Evolutionary conservation across 2,329 filamentous ascomycete genomes (phyloP), one percentile per base, ranked within the genome.

Genomic region (Elsinoe arachidis): DNA sequence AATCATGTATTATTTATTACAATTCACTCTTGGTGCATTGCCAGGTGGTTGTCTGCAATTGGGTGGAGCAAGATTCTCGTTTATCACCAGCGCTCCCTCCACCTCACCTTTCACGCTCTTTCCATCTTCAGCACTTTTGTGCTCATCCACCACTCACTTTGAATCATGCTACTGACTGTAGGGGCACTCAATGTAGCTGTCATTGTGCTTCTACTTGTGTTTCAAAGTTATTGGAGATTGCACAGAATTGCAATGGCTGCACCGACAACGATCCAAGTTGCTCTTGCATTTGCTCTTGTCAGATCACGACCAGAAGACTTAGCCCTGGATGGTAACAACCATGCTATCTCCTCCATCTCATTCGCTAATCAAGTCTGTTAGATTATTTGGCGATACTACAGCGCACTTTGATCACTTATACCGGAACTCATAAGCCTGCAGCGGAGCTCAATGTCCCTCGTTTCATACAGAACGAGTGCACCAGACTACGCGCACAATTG

Each of bases 221-320:
- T 14, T 26, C n/a, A 26, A 10, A 19, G 26, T 7, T 30, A 2
- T 10, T 6, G 21, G 41, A 11, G 6, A 15, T 12, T 10, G 11
- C 19, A 23, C 11, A 15, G n/a, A 26, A 2, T 11, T n/a, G 10
- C 17, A 12, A 51, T 37, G 46, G n/a, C 46, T 9, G 17, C 46
- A 9, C 46, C 46, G 2, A 34, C 46, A n/a, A 21, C 33, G 6
- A 17, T 37, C n/a, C 46, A 52, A 6, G 14, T 61, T 47, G 57
- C 53, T 2, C 34, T 61, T 19, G 59, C 58, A 4, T 34, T 57
- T 17, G 47, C 49, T 41, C 19, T 61, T 15, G 56, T 72, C 10
- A 64, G 62, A 26, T 63, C 65, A 5, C 73, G 69, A 55, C 72
- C 72, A 14, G 39, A 57, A 2, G 63, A 58, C 0, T 56, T 65